Evolutionary conservation across 768 basidiomycete genomes (phyloP), one percentile per base, ranked within the genome.

Genomic region (Cystoderma amianthinum): DNA sequence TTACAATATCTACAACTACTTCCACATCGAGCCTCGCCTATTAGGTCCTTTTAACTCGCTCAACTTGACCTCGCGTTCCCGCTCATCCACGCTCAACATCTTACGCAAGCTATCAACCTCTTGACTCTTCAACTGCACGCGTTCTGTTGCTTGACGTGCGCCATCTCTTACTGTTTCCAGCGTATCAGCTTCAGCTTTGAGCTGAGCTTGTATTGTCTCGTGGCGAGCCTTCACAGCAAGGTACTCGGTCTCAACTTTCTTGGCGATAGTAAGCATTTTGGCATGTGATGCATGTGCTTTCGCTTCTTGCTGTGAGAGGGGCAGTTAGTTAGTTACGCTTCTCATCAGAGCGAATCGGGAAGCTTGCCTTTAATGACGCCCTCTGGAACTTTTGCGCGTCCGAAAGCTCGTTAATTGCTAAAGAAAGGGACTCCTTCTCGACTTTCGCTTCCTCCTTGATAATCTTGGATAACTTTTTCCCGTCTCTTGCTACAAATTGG

Each of bases 341-440:
- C 11, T 38, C 37, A 19, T 5, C 11, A n/a, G n/a, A 7, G 5
- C 11, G 7, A 6, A 15, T 13, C 15, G 6, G 19, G 6, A 33
- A 17, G 55, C 61, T 12, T 17, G 77, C 77, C 61, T 78, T 79
- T 41, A 82, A 67, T 1, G 83, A 78, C 2, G 63, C 61, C 54
- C 77, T 80, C 52, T 89, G 87, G n/a, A 83, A 58, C 56, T 68
- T 69, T 55, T 85, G 84, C n/a, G 89, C 58, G 20, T 77, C 65
- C 2, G 72, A 71, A 16, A 90, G 75, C 46, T 84, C 82, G 41
- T 68, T 71, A 49, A 89, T 69, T 3, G 81, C 77, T 3, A 74
- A 63, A 16, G 64, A 59, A 16, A 92, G 59, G 0, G 82, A 71
- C 45, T 72, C 65, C 54, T 78, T 78, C 59, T 89, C 85, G 1